phyloP scores from a whole-genome alignment of 805 yeast species.

The Pichia pseudocactophila region DNA sequence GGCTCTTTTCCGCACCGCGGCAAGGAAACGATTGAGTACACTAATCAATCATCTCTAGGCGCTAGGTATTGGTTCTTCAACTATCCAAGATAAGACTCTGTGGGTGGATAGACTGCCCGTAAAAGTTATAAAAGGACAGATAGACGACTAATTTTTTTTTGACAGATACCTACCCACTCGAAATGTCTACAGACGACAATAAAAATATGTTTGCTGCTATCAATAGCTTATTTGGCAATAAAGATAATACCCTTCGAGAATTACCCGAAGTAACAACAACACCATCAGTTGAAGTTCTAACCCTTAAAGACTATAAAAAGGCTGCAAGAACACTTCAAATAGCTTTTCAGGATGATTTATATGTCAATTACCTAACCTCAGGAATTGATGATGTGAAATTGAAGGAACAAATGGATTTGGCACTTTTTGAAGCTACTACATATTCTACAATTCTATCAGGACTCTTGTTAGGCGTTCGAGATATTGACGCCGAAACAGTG shows the following conservation, averaged over 20 bases:
- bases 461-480: slow-evolving; percentile 42
- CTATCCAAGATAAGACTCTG: too few species aligned
- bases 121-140: too few species aligned
- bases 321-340: slow-evolving; percentile 46
- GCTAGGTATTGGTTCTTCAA: too few species aligned
- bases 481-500: slow-evolving; percentile 34
- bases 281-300: slow-evolving; percentile 24
- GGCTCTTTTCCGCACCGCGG: not conserved
- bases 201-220: not conserved
- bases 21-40: too few species aligned
- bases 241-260: not conserved
- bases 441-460: slow-evolving; percentile 44
- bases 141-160: too few species aligned
- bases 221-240: not conserved
- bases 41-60: too few species aligned
- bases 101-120: too few species aligned
- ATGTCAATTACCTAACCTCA: slow-evolving; percentile 41
- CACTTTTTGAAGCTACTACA: slow-evolving; percentile 44
- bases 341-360: slow-evolving; percentile 48
- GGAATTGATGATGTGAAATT: slow-evolving; percentile 27
- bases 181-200: not conserved
- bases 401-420: slow-evolving; percentile 36
- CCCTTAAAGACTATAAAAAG: slow-evolving; percentile 38
- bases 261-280: slow-evolving; percentile 2
- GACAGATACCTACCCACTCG: too few species aligned